A percentile compares a stretch with the other conserved stretches of the same genome.
Conservation (phyloP, 2,329 filamentous ascomycete genomes). For the Aspergillus phoenicis region DNA sequence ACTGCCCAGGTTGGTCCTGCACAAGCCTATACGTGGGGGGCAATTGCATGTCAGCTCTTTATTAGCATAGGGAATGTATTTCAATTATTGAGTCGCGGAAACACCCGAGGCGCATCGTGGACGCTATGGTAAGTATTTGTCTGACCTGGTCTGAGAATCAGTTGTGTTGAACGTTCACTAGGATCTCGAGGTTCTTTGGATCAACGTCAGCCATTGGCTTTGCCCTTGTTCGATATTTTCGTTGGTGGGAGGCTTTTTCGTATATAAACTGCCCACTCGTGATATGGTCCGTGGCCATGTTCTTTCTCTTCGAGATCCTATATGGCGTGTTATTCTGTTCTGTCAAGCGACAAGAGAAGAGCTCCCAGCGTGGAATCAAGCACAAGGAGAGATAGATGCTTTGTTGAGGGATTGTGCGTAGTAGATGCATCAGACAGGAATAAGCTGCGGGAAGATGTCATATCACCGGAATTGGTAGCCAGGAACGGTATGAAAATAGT, state of each 20-base stretch:
- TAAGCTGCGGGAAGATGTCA: not conserved
- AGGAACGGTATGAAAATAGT: not conserved
- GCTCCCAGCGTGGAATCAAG: not conserved
- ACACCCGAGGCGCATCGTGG: slow-evolving; percentile 21
- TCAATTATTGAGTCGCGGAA: slow-evolving; percentile 19
- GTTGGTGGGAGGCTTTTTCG: slow-evolving; percentile 16
- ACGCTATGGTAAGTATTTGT: slow-evolving; percentile 16
- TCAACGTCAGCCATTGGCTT: slow-evolving; percentile 15
- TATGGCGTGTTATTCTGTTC: slow-evolving; percentile 16
- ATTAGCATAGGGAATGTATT: slow-evolving; percentile 17
- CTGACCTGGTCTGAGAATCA: not conserved
- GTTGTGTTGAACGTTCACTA: not conserved
- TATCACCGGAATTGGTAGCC: not conserved
- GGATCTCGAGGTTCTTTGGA: slow-evolving; percentile 18
- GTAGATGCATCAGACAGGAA: not conserved
- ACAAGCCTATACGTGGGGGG: slow-evolving; percentile 18
- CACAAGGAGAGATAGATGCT: slow-evolving; percentile 3
- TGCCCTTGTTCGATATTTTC: slow-evolving; percentile 13
- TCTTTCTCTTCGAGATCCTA: slow-evolving; percentile 13
- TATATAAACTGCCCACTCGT: slow-evolving; percentile 19
- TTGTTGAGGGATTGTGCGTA: not conserved
- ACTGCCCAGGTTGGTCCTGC: slow-evolving; percentile 14
- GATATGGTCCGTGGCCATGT: slow-evolving; percentile 13
- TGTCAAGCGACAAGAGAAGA: slow-evolving; percentile 9
- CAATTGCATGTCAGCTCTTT: slow-evolving; percentile 14